Base-by-base conservation (phyloP, 306 rosid genomes). In the Vigna radiata region DNA sequence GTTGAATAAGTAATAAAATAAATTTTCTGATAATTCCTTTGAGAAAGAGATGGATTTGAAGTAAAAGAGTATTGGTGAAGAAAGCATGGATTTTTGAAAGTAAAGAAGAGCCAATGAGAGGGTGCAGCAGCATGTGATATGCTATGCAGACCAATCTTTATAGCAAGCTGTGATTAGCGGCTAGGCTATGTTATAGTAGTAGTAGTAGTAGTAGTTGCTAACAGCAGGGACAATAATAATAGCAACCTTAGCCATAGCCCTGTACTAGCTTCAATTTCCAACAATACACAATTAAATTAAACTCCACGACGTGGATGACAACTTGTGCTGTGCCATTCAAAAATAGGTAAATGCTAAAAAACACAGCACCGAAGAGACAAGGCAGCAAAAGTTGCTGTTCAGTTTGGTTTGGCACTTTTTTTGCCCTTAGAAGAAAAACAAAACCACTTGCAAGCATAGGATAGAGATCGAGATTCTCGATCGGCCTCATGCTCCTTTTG, bases 381-480 rank as follows among this genome's bases (percentile, higher is more conserved):
- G 43, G 72, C 78, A 58, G 27, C 75, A 55, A 61, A 82, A 68
- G 50, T 29, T 76, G 8, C 73, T 72, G 83, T 55, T 77, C 46
- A 65, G 83, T 62, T 77, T 52, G 68, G 83, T 62, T 84, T 69
- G 78, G 75, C 62, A 75, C 86, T 76, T 83, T 83, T 80, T 36
- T 60, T 23, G 37, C 36, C 29, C 65, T 5, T 25, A 25, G 27
- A 25, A 14, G 3, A 29, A 74, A 63, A 67, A 3, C 0, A 25
- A 25, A 25, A 25, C 27, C 16, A 48, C 53, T 71, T 19, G 29
- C 44, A 8, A 39, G 13, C 63, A 47, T 64, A 39, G 70, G 37
- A 54, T 61, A n/a, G 73, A 77, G 73, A 84, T 82, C 77, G 83
- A 76, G 87, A 90, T 82, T 82, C 89, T 82, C 72, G 68, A 55